A percentile compares a stretch with the other conserved stretches of the same genome.
phyloP scores from a whole-genome alignment of 192 early-diverging fungal genomes.

The Pilaira anomala region DNA sequence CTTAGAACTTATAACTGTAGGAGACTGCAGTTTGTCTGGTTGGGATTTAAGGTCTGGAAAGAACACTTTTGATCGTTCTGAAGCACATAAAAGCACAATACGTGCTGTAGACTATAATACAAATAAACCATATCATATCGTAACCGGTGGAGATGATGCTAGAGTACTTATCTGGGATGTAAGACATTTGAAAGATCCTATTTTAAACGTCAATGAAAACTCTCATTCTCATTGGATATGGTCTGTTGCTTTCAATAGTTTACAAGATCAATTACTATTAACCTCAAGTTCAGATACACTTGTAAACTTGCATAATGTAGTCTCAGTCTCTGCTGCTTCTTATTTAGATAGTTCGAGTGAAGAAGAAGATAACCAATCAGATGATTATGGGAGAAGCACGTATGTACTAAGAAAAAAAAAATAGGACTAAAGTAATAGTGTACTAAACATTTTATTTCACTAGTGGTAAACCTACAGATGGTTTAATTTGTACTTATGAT shows the following conservation, averaged over 20 bases:
- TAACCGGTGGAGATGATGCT: conserved; percentile 86
- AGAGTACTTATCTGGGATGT: conserved; percentile 87
- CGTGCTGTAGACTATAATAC: conserved; percentile 83
- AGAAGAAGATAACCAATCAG: conserved; percentile 20
- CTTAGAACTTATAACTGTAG: conserved; percentile 56
- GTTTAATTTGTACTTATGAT: conserved; percentile 82
- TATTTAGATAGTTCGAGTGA: conserved; percentile 33
- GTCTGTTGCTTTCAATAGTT: conserved; percentile 79
- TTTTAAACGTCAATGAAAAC: conserved; percentile 56
- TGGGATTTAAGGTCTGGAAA: conserved; percentile 63
- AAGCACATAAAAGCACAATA: conserved; percentile 75
- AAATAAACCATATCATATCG: conserved; percentile 81
- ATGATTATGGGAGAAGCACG: conserved; percentile 6
- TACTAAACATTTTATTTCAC: neutral
- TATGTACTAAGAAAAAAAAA: conserved; percentile 10
- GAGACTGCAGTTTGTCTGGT: conserved; percentile 56
- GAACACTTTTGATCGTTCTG: conserved; percentile 41
- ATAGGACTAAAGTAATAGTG: too few species aligned
- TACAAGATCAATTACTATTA: conserved; percentile 91
- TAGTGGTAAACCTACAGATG: conserved; percentile 60
- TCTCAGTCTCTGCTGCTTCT: conserved; percentile 81
- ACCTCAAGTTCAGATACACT: conserved; percentile 81
- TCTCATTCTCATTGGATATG: conserved; percentile 91
- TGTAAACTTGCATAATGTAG: conserved; percentile 83
- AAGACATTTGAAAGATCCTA: conserved; percentile 48